Base-by-base conservation (phyloP, 768 basidiomycete species). In the Rhodotorula toruloides region DNA sequence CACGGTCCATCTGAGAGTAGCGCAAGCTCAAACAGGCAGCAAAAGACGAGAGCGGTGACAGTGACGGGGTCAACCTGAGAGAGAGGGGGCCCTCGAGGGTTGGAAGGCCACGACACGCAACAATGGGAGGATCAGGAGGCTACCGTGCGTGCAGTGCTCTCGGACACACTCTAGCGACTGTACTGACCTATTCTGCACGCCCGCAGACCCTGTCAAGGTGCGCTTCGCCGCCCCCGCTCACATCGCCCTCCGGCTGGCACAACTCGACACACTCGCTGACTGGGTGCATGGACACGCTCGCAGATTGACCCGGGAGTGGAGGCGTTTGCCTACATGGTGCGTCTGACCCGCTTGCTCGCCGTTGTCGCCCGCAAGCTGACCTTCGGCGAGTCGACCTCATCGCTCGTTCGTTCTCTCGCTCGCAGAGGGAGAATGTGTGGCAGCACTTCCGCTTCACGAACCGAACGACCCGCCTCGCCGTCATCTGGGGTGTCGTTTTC, bases 271-370 rank as follows among this genome's bases (percentile, higher is more conserved):
- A n/a, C n/a, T n/a, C 32, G 43, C 42, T 27, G 43, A 57, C 31
- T 22, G 31, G 1, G 22, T 27, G 25, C 4, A 5, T 11, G 0
- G n/a, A 7, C 55, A 4, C 19, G 29, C n/a, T 6, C 36, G 22
- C 65, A 78, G 76, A 65, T 76, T 56, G 78, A 79, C 73, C 78
- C 77, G 17, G 76, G 76, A 37, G 74, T 79, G 50, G 78, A 78
- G 63, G 55, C 74, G 73, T 79, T 77, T 77, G 73, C 70, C 47
- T 63, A 71, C 29, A 77, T 78, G 76, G 78, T 79, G 25, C 21
- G 76, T 37, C 1, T 53, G 19, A 21, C 39, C 32, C 17, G 12
- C 47, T 29, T 3, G 21, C 19, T 54, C 36, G 7, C 27, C 29
- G n/a, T 12, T 25, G 6, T 31, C 27, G 17, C 16, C 3, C 37